Conservation (phyloP, 2,329 filamentous ascomycete genomes). For the Scortechinia acanthostroma region DNA sequence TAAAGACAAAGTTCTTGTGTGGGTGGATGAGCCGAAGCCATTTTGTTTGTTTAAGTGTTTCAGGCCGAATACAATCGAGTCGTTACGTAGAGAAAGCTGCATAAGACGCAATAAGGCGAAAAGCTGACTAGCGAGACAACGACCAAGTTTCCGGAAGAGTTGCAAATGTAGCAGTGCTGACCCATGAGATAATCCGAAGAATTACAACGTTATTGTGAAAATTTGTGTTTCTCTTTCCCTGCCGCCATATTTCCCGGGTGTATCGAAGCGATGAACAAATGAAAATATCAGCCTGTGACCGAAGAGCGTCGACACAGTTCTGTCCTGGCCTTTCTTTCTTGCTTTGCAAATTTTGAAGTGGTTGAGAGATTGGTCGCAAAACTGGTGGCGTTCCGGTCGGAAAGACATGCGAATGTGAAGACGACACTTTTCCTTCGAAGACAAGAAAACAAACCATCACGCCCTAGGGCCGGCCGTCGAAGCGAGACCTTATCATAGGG, state of each 20-base stretch:
- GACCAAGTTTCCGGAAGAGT: neutral
- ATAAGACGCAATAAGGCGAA: slow-evolving; percentile 1
- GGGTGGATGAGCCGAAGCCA: neutral
- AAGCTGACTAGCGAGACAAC: neutral
- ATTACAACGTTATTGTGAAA: slow-evolving; percentile 1
- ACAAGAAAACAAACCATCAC: neutral
- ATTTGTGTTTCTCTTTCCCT: slow-evolving; percentile 1
- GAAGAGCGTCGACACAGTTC: neutral
- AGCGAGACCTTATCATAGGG: too few species aligned
- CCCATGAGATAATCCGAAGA: slow-evolving; percentile 1
- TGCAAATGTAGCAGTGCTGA: neutral
- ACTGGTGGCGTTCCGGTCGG: neutral
- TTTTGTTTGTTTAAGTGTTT: neutral
- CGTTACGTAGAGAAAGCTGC: neutral
- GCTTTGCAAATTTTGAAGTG: too few species aligned
- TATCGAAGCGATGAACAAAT: neutral
- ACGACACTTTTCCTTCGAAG: neutral
- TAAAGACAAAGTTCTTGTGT: neutral
- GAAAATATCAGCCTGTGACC: neutral
- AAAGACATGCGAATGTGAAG: neutral
- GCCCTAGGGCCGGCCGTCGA: neutral
- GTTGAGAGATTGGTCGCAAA: neutral
- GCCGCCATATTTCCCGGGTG: neutral
- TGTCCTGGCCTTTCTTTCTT: neutral
- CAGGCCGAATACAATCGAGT: slow-evolving; percentile 1